These are phyloP conservation scores for Collybiopsis confluens DNA, from an alignment of 768 basidiomycete species.

Conservation along the genomic window DNA sequence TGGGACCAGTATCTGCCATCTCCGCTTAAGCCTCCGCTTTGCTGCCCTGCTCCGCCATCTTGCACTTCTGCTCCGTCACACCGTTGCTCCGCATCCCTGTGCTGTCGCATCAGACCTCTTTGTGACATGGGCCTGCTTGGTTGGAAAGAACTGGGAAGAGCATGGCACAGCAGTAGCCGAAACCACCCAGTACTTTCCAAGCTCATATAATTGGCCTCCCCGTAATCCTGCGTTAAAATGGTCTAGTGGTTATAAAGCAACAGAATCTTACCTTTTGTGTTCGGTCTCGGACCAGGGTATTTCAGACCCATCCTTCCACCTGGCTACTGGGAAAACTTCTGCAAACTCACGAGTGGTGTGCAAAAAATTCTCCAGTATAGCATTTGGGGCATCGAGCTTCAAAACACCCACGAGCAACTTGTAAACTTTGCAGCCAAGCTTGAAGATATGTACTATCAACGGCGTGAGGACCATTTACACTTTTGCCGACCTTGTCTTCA, in stretches of 20 bases:
- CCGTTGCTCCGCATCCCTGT: too few relatives aligned
- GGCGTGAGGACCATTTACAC: slow-evolving; percentile 19
- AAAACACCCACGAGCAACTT: slow-evolving; percentile 12
- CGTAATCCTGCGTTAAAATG: slow-evolving; percentile 28
- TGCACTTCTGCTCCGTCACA: too few relatives aligned
- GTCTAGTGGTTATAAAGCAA: slow-evolving; percentile 26
- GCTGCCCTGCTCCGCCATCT: too few relatives aligned
- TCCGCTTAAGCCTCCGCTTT: too few relatives aligned
- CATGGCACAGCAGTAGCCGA: slow-evolving; percentile 20
- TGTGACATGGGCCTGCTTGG: slow-evolving; percentile 15
- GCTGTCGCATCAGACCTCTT: too few relatives aligned
- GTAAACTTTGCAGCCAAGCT: slow-evolving; percentile 23
- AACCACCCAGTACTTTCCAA: slow-evolving; percentile 15
- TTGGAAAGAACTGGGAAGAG: slow-evolving; percentile 12
- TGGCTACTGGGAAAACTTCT: slow-evolving; percentile 20
- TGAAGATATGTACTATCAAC: slow-evolving; percentile 24
- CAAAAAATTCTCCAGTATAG: slow-evolving; percentile 17
- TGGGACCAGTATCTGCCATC: too few relatives aligned
- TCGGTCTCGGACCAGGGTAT: slow-evolving; percentile 21
- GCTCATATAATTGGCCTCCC: slow-evolving; percentile 24
- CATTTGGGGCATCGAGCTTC: slow-evolving; percentile 13
- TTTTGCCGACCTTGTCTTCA: slow-evolving; percentile 26
- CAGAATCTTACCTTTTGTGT: slow-evolving; percentile 23
- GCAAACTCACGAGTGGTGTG: slow-evolving; percentile 19
- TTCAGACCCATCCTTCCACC: slow-evolving; percentile 15